These are phyloP conservation scores for Chrysanthemum makinoi DNA, from an alignment of 129 eudicot species.

Conservation along the genomic window DNA sequence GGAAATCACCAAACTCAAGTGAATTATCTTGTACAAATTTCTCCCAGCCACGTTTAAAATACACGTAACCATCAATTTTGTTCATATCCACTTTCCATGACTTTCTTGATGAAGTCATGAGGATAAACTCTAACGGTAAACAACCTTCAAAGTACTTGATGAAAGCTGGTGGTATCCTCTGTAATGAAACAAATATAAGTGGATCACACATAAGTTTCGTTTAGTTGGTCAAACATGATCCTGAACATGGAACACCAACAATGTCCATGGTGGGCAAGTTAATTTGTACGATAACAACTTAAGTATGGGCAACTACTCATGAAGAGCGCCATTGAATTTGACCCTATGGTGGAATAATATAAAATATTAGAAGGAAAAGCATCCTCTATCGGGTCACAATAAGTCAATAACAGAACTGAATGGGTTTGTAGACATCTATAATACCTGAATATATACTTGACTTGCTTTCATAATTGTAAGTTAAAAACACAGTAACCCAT, in stretches of 20 bases:
- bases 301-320: too few relatives aligned
- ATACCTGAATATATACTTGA: not conserved
- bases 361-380: not conserved
- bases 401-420: too few relatives aligned
- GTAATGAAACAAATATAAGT: not conserved
- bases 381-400: not conserved
- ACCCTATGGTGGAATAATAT: not conserved
- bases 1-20: slow-evolving; percentile 35
- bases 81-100: slow-evolving; percentile 37
- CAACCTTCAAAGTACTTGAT: slow-evolving; percentile 26
- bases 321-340: not conserved
- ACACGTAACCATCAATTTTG: slow-evolving; percentile 28
- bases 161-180: slow-evolving; percentile 44
- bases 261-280: too few relatives aligned
- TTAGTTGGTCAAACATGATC: not conserved
- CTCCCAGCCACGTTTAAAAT: slow-evolving; percentile 36
- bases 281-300: too few relatives aligned
- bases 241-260: too few relatives aligned
- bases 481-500: not conserved
- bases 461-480: not conserved
- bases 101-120: slow-evolving; percentile 17
- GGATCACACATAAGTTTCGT: not conserved
- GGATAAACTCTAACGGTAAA: slow-evolving; percentile 25
- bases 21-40: slow-evolving; percentile 42
- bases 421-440: too few relatives aligned